phyloP scores from a whole-genome alignment of 2,329 filamentous ascomycete genomes.

The Fusarium annulatum region DNA sequence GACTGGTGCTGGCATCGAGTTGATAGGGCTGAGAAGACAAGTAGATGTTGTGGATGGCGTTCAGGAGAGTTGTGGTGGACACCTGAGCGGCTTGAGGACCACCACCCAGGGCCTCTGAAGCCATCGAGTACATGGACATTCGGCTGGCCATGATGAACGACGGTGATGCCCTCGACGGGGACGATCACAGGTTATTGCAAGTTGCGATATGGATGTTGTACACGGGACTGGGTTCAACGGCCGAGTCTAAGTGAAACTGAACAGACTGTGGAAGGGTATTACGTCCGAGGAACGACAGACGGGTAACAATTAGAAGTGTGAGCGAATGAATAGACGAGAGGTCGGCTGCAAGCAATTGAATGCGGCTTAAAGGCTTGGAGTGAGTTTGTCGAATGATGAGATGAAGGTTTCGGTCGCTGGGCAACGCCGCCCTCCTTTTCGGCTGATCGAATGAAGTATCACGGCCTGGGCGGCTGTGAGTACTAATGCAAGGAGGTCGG shows the following conservation, averaged over 20 bases:
- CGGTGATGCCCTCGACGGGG: slow-evolving; percentile 51
- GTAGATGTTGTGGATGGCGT: slow-evolving; percentile 91
- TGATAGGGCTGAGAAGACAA: slow-evolving; percentile 83
- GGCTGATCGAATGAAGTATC: slow-evolving; percentile 28
- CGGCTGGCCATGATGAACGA: slow-evolving; percentile 66
- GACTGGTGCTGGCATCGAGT: slow-evolving; percentile 88
- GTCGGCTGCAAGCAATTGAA: slow-evolving; percentile 17
- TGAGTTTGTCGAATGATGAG: slow-evolving; percentile 30
- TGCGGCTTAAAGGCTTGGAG: slow-evolving; percentile 26
- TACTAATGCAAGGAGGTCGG: slow-evolving; percentile 20
- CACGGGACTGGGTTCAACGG: slow-evolving; percentile 19
- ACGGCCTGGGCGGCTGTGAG: slow-evolving; percentile 26
- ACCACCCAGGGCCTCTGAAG: slow-evolving; percentile 71
- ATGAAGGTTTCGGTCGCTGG: slow-evolving; percentile 43
- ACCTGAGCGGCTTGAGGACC: slow-evolving; percentile 80
- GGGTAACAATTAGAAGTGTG: slow-evolving; percentile 19
- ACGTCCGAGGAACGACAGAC: slow-evolving; percentile 17
- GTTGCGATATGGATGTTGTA: slow-evolving; percentile 32
- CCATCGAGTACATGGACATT: slow-evolving; percentile 76
- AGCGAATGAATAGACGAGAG: slow-evolving; percentile 31
- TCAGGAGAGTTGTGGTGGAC: slow-evolving; percentile 92
- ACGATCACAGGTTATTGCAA: slow-evolving; percentile 50
- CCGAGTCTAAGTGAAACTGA: slow-evolving; percentile 16
- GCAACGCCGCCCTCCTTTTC: slow-evolving; percentile 48
- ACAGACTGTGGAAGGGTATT: slow-evolving; percentile 3